Conservation (phyloP, 140 eudicot species). For the Bidens hawaiensis region DNA sequence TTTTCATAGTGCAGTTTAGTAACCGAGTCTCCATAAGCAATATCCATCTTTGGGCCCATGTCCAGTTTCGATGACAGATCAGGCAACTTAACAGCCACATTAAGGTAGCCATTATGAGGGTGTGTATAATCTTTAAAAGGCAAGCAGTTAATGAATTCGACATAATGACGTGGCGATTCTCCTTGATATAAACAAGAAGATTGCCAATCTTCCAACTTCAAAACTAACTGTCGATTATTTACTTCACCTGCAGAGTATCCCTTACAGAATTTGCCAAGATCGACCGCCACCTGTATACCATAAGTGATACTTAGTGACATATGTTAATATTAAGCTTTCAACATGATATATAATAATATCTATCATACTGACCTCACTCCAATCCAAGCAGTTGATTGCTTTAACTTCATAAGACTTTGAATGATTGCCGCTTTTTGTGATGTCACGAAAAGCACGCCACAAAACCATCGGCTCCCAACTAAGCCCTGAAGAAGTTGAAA, state of each 20-base stretch:
- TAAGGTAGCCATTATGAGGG: conserved; percentile 45
- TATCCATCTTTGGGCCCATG: conserved; percentile 64
- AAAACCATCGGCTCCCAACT: conserved; percentile 77
- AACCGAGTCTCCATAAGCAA: conserved; percentile 62
- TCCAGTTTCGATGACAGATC: conserved; percentile 35
- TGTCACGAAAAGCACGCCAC: conserved; percentile 62
- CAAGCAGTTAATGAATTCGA: conserved; percentile 48
- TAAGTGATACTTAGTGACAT: background rate
- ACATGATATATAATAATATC: background rate
- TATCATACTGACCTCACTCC: conserved; percentile 40
- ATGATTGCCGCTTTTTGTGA: conserved; percentile 11
- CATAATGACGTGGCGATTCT: conserved; percentile 50
- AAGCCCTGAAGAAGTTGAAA: conserved; percentile 37
- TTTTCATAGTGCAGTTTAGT: conserved; percentile 63
- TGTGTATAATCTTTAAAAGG: conserved; percentile 63
- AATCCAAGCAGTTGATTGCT: conserved; percentile 47
- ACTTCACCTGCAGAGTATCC: conserved; percentile 24
- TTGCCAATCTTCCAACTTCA: conserved; percentile 69
- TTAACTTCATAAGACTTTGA: conserved; percentile 22
- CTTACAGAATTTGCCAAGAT: conserved; percentile 33
- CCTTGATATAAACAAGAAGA: conserved; percentile 33
- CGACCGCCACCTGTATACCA: conserved; percentile 38
- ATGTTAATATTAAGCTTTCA: background rate
- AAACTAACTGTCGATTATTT: conserved; percentile 28
- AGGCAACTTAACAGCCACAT: conserved; percentile 51